A percentile compares a stretch with the other conserved stretches of the same genome.
Conservation (phyloP, 1,284 basidiomycete species). For the Spongiforma sp. region DNA sequence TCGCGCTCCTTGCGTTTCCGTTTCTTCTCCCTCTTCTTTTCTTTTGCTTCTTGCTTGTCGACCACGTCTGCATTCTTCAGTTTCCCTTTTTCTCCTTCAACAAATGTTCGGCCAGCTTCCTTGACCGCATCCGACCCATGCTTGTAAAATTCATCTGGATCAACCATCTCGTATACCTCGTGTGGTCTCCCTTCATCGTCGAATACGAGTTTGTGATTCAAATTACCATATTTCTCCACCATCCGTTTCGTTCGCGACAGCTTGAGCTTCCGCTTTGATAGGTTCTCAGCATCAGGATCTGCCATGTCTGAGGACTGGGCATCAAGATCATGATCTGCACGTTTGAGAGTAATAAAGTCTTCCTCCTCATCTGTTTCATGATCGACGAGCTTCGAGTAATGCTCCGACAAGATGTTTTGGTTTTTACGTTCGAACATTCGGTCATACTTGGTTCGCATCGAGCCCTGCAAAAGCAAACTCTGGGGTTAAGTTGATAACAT, state of each 20-base stretch:
- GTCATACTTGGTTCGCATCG: slow-evolving; percentile 94
- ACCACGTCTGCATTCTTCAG: slow-evolving; percentile 73
- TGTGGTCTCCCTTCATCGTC: slow-evolving; percentile 85
- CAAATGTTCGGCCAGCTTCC: slow-evolving; percentile 72
- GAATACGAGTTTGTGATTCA: slow-evolving; percentile 79
- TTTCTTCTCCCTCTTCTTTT: slow-evolving; percentile 90
- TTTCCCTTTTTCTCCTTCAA: slow-evolving; percentile 72
- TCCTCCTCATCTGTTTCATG: slow-evolving; percentile 69
- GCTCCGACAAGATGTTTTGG: slow-evolving; percentile 90
- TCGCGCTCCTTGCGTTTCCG: slow-evolving; percentile 86
- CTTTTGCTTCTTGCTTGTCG: slow-evolving; percentile 85
- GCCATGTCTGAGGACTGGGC: slow-evolving; percentile 48
- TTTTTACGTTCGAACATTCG: slow-evolving; percentile 98
- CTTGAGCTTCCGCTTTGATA: slow-evolving; percentile 62
- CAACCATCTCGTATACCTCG: slow-evolving; percentile 81
- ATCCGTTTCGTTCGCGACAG: slow-evolving; percentile 82
- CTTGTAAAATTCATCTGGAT: slow-evolving; percentile 72
- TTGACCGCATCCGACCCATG: slow-evolving; percentile 64
- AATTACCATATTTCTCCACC: slow-evolving; percentile 64
- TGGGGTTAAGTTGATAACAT: slow-evolving; percentile 1
- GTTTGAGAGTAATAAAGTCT: slow-evolving; percentile 94
- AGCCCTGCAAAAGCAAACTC: slow-evolving; percentile 28
- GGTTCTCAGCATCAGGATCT: slow-evolving; percentile 51
- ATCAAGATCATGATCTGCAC: slow-evolving; percentile 87
- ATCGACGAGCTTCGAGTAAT: slow-evolving; percentile 90